phyloP scores from a whole-genome alignment of 352 stramenopile species.

The Globisporangium abappressorium region DNA sequence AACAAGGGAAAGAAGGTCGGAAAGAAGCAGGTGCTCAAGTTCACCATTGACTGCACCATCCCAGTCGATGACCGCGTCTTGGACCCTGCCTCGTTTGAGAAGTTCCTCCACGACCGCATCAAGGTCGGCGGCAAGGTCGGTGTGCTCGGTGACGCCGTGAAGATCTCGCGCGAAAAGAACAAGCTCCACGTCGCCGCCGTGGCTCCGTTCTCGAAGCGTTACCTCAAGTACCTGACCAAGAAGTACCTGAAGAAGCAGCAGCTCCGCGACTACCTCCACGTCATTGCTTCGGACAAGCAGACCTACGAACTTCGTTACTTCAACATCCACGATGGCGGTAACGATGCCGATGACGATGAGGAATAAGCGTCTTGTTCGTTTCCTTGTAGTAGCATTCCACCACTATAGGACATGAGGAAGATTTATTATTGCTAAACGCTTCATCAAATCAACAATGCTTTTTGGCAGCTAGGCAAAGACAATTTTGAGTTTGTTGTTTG shows the following conservation, averaged over 20 bases:
- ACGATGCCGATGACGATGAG: slow-evolving; percentile 87
- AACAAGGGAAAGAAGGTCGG: slow-evolving; percentile 85
- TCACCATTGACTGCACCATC: slow-evolving; percentile 93
- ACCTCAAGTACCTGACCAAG: slow-evolving; percentile 99
- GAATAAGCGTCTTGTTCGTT: slow-evolving; percentile 57
- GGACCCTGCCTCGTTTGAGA: slow-evolving; percentile 99
- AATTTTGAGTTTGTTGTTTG: not conserved
- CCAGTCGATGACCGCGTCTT: slow-evolving; percentile 99
- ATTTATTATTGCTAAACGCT: slow-evolving; percentile 10
- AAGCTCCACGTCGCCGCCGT: slow-evolving; percentile 95
- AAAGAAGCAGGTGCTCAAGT: slow-evolving; percentile 91
- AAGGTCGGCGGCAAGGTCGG: slow-evolving; percentile 99
- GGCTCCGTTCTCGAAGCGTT: slow-evolving; percentile 97
- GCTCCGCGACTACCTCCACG: slow-evolving; percentile 99
- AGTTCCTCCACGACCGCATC: slow-evolving; percentile 99
- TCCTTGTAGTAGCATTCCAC: not conserved
- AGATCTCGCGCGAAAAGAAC: slow-evolving; percentile 96
- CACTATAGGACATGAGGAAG: slow-evolving; percentile 1
- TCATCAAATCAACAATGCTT: slow-evolving; percentile 12
- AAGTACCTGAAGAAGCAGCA: slow-evolving; percentile 99
- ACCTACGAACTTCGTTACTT: slow-evolving; percentile 99
- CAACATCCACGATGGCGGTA: slow-evolving; percentile 94
- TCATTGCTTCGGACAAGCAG: slow-evolving; percentile 98
- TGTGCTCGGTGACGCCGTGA: slow-evolving; percentile 93
- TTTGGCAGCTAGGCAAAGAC: slow-evolving; percentile 9